Evolutionary conservation across 108 stramenopile genomes (phyloP).

Genomic region (Cyclostephanos invisitatus): DNA sequence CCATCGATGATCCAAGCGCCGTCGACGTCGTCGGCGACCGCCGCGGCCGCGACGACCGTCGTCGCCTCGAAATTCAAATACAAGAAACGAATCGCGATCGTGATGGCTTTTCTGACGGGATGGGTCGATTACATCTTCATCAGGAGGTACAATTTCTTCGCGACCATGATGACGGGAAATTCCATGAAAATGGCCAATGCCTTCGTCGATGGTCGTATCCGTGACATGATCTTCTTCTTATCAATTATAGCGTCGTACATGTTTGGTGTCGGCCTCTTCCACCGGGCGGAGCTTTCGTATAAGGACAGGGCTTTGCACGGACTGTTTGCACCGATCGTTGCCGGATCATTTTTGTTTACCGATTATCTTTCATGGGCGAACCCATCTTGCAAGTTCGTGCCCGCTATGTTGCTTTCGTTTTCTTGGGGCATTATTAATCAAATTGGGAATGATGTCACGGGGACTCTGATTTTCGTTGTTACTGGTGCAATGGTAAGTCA

Average conservation of each 20-base stretch:
- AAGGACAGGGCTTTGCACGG: constrained; percentile 45
- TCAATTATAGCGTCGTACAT: constrained; percentile 56
- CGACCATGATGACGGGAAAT: constrained; percentile 79
- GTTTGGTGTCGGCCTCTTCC: constrained; percentile 54
- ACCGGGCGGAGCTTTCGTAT: constrained; percentile 33
- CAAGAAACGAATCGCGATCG: constrained; percentile 50
- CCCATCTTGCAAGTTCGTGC: constrained; percentile 36
- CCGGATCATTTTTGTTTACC: constrained; percentile 43
- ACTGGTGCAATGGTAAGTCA: constrained; percentile 60
- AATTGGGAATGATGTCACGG: constrained; percentile 57
- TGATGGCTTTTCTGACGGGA: constrained; percentile 69
- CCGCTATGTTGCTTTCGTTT: constrained; percentile 46
- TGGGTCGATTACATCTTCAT: constrained; percentile 56
- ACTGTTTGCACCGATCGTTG: constrained; percentile 43
- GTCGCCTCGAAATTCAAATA: constrained; percentile 20
- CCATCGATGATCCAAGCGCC: not conserved
- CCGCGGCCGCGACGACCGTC: not conserved
- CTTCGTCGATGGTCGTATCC: constrained; percentile 42
- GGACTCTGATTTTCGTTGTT: constrained; percentile 62
- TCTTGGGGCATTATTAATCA: constrained; percentile 62
- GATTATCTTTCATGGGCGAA: constrained; percentile 45
- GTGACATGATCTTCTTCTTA: constrained; percentile 47
- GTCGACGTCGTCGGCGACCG: not conserved
- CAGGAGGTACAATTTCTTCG: constrained; percentile 54
- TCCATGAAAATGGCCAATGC: constrained; percentile 61